Evolutionary conservation across 352 stramenopile genomes (phyloP).

Genomic region (Phytopythium sindhum): DNA sequence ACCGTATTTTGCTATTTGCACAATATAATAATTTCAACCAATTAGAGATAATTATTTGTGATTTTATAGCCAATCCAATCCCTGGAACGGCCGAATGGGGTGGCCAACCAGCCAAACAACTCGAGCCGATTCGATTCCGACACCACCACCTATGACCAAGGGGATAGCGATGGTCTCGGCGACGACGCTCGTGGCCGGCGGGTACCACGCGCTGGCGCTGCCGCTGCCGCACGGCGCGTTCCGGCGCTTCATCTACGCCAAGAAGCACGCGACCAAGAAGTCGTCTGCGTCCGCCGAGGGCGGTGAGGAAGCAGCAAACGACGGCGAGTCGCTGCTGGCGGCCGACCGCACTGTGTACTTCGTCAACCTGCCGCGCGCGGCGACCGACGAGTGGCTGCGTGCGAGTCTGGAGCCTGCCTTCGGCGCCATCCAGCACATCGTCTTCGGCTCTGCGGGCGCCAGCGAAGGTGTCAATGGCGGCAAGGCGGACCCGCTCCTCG

Average conservation of each 20-base stretch:
- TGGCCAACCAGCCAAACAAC: slow-evolving; percentile 8
- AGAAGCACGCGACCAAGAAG: slow-evolving; percentile 61
- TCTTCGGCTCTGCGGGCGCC: slow-evolving; percentile 7
- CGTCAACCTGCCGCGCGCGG: slow-evolving; percentile 54
- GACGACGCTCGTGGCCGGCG: slow-evolving; percentile 29
- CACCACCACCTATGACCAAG: background rate
- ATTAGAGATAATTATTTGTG: too few species aligned
- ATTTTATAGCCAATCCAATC: slow-evolving; percentile 1
- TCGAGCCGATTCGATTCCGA: background rate
- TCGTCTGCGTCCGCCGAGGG: background rate
- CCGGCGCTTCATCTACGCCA: slow-evolving; percentile 71
- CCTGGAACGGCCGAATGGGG: background rate
- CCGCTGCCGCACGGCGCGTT: slow-evolving; percentile 59
- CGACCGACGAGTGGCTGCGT: slow-evolving; percentile 56
- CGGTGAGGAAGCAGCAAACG: slow-evolving; percentile 10
- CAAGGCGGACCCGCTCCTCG: slow-evolving; percentile 19
- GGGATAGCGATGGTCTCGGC: slow-evolving; percentile 10
- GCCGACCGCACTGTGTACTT: slow-evolving; percentile 70
- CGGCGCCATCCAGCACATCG: slow-evolving; percentile 64
- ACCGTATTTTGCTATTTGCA: background rate
- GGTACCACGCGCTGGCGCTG: slow-evolving; percentile 76
- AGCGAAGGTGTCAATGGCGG: slow-evolving; percentile 6
- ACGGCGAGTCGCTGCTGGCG: slow-evolving; percentile 43
- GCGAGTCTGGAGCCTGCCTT: slow-evolving; percentile 36
- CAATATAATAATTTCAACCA: background rate